Conservation (phyloP, 176 grass and related monocot genomes). For the Triticum turgidum region DNA sequence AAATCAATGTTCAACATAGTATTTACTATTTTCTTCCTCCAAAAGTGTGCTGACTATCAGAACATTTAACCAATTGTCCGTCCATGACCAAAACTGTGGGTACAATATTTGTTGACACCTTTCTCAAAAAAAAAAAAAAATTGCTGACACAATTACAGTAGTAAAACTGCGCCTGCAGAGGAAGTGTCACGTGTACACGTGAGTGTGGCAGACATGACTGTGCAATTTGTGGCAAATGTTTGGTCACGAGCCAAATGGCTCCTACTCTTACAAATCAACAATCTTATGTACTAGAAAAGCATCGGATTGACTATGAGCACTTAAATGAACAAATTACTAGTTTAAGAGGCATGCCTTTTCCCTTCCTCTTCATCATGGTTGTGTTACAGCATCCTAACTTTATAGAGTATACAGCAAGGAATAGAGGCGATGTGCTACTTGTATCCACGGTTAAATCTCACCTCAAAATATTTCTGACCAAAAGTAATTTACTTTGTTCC, state of each 20-base stretch:
- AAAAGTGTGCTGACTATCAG: neutral
- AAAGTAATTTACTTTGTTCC: neutral
- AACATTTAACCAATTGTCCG: neutral
- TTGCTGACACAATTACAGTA: neutral
- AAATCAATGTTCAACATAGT: neutral
- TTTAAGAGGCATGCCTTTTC: neutral
- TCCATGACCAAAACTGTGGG: conserved; percentile 9
- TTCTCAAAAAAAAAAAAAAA: no score
- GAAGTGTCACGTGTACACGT: neutral
- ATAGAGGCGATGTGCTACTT: neutral
- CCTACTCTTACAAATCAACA: neutral
- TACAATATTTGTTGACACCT: neutral
- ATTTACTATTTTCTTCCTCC: neutral
- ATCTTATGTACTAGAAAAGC: neutral
- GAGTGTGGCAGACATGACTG: neutral
- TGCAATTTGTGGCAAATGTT: neutral
- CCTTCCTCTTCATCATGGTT: neutral
- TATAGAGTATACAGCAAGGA: neutral
- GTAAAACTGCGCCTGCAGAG: neutral
- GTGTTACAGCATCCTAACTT: neutral
- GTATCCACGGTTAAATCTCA: neutral
- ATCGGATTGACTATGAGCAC: conserved; percentile 2
- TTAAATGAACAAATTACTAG: neutral
- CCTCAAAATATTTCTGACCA: neutral
- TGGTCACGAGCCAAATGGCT: neutral